Evolutionary conservation across 208 protist species (phyloP), one percentile per base, ranked within the genome.

Genomic region (Trypanosoma boissoni): DNA sequence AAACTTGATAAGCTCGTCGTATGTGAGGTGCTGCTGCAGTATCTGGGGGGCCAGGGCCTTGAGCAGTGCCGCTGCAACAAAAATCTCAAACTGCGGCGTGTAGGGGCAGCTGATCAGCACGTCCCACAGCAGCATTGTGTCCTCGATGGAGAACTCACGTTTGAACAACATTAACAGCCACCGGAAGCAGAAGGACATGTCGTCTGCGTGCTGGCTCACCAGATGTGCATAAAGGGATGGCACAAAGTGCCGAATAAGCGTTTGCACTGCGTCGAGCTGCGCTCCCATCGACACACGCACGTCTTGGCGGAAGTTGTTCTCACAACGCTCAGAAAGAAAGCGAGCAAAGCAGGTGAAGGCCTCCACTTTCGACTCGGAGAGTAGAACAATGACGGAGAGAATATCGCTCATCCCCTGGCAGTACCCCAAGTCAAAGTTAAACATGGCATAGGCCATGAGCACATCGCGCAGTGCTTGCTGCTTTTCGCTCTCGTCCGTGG

Each of bases 361-460:
- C 1, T 71, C 68, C 55, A 72, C 72, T 31, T 78, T 74, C 6
- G 59, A 55, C 18, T 76, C 29, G 23, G 83, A 58, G 8, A 91
- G 56, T 18, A 87, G 56, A 43, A 78, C 61, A 37, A 86, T 68
- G 10, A 88, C 54, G 3, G 83, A 74, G 1, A 86, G 72, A 0
- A 96, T 62, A 57, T 97, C 92, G 49, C 78, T 89, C 92, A 97
- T 96, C 26, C 86, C 86, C 51, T 96, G 88, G 31, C 76, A 86
- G 74, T 97, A 97, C 42, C 86, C 84, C n/a, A 94, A 66, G 49
- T 97, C 92, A 76, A 96, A 92, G 68, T 97, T 91, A 43, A 81
- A 79, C 71, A 96, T 85, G 23, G 79, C 74, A 64, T 96, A 80
- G 6, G 84, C 78, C 52, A 96, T 70, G 21, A 97, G 74, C 2